phyloP scores from a whole-genome alignment of 1,139 yeast genomes.

The Spathaspora sp. region DNA sequence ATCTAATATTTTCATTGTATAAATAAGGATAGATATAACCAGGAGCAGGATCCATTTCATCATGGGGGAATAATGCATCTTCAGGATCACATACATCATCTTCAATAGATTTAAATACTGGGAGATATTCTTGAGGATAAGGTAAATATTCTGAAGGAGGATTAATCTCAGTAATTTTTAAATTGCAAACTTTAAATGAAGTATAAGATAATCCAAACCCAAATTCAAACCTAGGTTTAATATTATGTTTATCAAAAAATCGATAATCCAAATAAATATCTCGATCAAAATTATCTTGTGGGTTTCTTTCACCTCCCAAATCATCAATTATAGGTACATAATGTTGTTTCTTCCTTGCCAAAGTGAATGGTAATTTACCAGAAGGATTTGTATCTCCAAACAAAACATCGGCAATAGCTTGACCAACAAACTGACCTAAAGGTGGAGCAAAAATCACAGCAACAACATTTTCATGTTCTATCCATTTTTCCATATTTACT shows the following conservation, averaged over 20 bases:
- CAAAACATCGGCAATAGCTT: slow-evolving; percentile 40
- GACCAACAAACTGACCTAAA: slow-evolving; percentile 53
- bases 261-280: slow-evolving; percentile 56
- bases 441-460: slow-evolving; percentile 58
- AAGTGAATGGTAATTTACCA: slow-evolving; percentile 62
- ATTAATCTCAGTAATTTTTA: slow-evolving; percentile 39
- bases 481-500: slow-evolving; percentile 58
- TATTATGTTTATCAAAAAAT: slow-evolving; percentile 55
- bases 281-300: slow-evolving; percentile 50
- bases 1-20: slow-evolving; percentile 44
- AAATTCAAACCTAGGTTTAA: slow-evolving; percentile 59
- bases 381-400: slow-evolving; percentile 64
- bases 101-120: slow-evolving; percentile 36
- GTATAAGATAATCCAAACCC: slow-evolving; percentile 64
- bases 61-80: slow-evolving; percentile 56
- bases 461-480: slow-evolving; percentile 56
- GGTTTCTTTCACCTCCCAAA: slow-evolving; percentile 37
- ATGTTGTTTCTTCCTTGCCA: slow-evolving; percentile 55
- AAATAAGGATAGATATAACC: slow-evolving; percentile 54
- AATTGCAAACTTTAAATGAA: slow-evolving; percentile 40
- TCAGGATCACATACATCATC: slow-evolving; percentile 56
- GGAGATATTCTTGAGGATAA: slow-evolving; percentile 48
- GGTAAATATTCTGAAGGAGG: slow-evolving; percentile 52
- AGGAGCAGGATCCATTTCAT: slow-evolving; percentile 51
- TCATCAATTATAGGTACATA: slow-evolving; percentile 50